Base-by-base conservation (phyloP, 2,329 filamentous ascomycete genomes). In the Beauveria sp. region DNA sequence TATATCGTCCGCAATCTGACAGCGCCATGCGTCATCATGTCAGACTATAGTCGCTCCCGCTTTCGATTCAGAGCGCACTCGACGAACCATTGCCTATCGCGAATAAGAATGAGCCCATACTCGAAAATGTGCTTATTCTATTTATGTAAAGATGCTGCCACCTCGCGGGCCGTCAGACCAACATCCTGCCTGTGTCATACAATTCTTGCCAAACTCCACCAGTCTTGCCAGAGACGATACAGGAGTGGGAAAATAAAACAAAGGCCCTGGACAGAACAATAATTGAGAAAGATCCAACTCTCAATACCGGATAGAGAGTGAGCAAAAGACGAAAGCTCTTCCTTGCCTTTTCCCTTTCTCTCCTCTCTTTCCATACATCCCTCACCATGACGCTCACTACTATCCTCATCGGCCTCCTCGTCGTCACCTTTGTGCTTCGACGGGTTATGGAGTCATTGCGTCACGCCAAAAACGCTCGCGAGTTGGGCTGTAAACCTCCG, bases 401-500 rank as follows among this genome's bases (percentile, higher is more conserved):
- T 9, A 38, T 60, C 0, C 58, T 60, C 58, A 45, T 50, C 43
- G 38, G 51, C 50, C 58, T 60, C 30, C 0, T 60, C 42, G 50
- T 60, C 58, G 58, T 42, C 40, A 60, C 58, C 10, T 54, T 47
- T 60, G 50, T 60, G 42, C 38, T 60, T 54, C 58, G 50, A 46
- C 58, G 58, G 4, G 50, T 60, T 28, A 30, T 45, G 49, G 50
- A 54, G 3, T 60, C 58, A 8, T 8, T 55, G 50, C 58, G 51
- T 3, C 58, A 60, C 58, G 24, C 49, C 58, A 60, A 60, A 22
- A 62, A 62, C 26, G 60, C 60, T 47, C 52, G 53, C 24, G 60
- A 57, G 7, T 49, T 68, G 24, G 67, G 67, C 53, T 69, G 67
- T 52, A 58, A 67, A 26, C 60, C 62, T 3, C 50, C 67, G 2